Percentiles rank a stretch among this genome's conserved stretches.
phyloP scores from a whole-genome alignment of 768 basidiomycete species.

The Megacollybia marginata region DNA sequence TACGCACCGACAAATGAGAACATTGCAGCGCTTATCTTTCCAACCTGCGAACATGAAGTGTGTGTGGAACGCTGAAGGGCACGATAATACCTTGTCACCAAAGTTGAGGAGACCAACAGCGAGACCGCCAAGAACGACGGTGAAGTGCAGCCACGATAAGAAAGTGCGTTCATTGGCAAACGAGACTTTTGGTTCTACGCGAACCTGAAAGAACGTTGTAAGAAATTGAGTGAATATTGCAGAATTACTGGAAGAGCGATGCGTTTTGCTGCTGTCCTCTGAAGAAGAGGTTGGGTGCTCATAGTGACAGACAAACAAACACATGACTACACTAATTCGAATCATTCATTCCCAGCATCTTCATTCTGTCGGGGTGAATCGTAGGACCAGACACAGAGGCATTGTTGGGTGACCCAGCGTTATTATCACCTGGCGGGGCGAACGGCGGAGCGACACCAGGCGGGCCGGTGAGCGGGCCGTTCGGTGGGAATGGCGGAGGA shows the following conservation, averaged over 20 bases:
- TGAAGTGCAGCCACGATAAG: conserved; percentile 97
- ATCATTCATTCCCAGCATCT: conserved; percentile 55
- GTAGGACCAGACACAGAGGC: conserved; percentile 36
- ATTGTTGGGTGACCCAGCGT: conserved; percentile 28
- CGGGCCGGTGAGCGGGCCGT: too few species aligned
- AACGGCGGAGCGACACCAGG: conserved; percentile 41
- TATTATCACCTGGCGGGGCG: conserved; percentile 28
- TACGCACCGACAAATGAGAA: conserved; percentile 87
- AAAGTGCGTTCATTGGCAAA: conserved; percentile 96
- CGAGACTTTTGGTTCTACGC: conserved; percentile 86
- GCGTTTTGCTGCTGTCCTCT: conserved; percentile 89
- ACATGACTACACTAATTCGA: not conserved
- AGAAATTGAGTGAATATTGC: not conserved
- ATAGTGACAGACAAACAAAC: conserved; percentile 31
- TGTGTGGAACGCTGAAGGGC: not conserved
- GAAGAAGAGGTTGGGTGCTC: conserved; percentile 97
- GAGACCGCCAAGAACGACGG: conserved; percentile 93
- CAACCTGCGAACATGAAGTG: conserved; percentile 47
- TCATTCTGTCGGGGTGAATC: conserved; percentile 80
- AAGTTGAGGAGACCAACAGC: conserved; percentile 96
- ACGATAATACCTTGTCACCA: conserved; percentile 79
- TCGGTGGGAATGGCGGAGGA: conserved; percentile 49
- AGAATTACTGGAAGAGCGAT: conserved; percentile 85
- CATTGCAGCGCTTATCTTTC: conserved; percentile 93
- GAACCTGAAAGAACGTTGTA: not conserved